Conservation (phyloP, 129 eudicot genomes). For the Deinandra increscens region DNA sequence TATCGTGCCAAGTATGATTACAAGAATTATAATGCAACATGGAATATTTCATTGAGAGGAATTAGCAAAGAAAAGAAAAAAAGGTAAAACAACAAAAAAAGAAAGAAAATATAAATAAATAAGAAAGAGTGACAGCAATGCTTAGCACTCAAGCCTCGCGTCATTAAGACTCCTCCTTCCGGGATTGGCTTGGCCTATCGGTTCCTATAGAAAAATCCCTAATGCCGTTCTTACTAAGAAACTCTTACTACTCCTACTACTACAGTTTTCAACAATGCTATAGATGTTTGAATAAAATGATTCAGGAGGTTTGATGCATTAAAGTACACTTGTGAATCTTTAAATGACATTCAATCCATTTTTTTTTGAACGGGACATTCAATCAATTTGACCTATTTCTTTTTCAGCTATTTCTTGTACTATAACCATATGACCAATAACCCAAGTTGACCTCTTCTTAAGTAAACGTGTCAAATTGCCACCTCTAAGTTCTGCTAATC, state of each 20-base stretch:
- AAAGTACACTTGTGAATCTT: background rate
- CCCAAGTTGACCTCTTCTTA: background rate
- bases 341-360: background rate
- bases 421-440: background rate
- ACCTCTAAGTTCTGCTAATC: background rate
- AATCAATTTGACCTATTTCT: background rate
- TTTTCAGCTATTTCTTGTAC: background rate
- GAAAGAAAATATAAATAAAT: too few species aligned
- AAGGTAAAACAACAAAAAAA: too few species aligned
- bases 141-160: too few species aligned
- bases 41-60: too few species aligned
- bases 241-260: too few species aligned
- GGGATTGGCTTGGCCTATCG: too few species aligned
- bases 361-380: too few species aligned
- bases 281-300: background rate
- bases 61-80: too few species aligned
- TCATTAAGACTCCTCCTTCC: too few species aligned
- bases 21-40: background rate
- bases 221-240: too few species aligned
- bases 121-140: too few species aligned
- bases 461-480: background rate
- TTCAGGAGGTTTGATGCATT: background rate
- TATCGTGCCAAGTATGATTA: background rate
- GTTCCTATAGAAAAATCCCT: too few species aligned
- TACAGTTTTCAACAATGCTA: background rate